Evolutionary conservation across 163 green algal species (phyloP).

Genomic region (Chlamydomonas reinhardtii): DNA sequence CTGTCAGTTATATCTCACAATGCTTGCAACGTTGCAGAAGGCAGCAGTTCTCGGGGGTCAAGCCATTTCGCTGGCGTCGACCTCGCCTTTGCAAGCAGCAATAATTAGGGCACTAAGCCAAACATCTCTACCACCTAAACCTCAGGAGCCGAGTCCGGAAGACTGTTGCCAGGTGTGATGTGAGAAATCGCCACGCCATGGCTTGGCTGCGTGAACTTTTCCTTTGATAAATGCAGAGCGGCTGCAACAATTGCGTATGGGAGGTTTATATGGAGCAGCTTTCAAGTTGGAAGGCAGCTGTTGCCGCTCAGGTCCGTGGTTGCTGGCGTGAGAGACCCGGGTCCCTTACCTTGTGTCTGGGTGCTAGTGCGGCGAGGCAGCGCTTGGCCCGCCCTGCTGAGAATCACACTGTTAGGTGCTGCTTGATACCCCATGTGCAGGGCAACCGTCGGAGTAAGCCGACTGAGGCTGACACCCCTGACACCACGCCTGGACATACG

Average conservation of each 20-base stretch:
- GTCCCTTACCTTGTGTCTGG: too few relatives aligned
- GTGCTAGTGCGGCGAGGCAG: too few relatives aligned
- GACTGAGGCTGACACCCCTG: not conserved
- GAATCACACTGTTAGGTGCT: too few relatives aligned
- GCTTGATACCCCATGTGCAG: too few relatives aligned
- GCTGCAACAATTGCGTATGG: slow-evolving; percentile 30
- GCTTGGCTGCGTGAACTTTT: not conserved
- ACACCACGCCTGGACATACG: too few relatives aligned
- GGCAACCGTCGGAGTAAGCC: not conserved
- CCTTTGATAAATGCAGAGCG: not conserved
- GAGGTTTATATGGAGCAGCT: slow-evolving; percentile 25
- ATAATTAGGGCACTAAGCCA: not conserved
- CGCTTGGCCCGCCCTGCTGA: not conserved
- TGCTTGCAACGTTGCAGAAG: too few relatives aligned
- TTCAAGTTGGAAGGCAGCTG: slow-evolving; percentile 1
- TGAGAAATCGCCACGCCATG: too few relatives aligned
- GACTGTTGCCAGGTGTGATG: slow-evolving; percentile 30
- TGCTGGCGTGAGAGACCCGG: too few relatives aligned
- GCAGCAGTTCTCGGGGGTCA: too few relatives aligned
- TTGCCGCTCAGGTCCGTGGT: not conserved
- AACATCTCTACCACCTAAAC: not conserved
- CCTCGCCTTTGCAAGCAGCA: too few relatives aligned
- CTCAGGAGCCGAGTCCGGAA: slow-evolving; percentile 6
- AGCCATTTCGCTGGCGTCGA: too few relatives aligned
- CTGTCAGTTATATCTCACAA: too few relatives aligned